Evolutionary conservation across 257 asterid species (phyloP), one percentile per base, ranked within the genome.

Genomic region (Agastache rugosa): DNA sequence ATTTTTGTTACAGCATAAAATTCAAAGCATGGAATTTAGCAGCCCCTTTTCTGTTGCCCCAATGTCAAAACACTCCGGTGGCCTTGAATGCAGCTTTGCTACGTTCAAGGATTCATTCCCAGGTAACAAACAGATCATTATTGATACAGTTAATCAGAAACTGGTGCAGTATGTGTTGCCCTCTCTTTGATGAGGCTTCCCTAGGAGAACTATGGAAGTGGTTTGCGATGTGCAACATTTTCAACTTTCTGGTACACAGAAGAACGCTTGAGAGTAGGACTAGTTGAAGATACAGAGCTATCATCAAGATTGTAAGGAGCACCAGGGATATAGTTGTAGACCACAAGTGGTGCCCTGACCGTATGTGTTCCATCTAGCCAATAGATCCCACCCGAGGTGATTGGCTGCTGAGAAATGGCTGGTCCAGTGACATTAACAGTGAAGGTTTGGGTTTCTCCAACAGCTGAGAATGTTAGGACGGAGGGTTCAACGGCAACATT

Each of bases 381-480:
- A 3, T 27, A 56, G 45, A 86, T 54, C 2, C 80, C 58, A 2
- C 87, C 89, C 0, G 91, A 88, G 39, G 75, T 20, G 11, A 53
- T 19, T 19, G 59, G 59, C 59, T 53, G 84, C 77, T 83, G 88
- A 0, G 85, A 77, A 54, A 87, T 87, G 63, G 68, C 68, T 0
- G 84, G 85, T 14, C 89, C 93, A 0, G 74, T 74, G 51, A 88
- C 83, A 8, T 22, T 77, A 15, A 84, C 91, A 0, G 82, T 79
- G 79, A 86, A 88, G 20, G 85, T 72, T 25, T 82, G 74, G 9
- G 85, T 82, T 77, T 84, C 85, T 75, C 89, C 91, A 8, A 73
- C 53, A 0, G 72, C n/a, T 2, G 88, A 70, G 83, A 88, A 88
- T 19, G 70, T 56, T 4, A 88, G 83, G 14, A 70, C 58, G 1